Evolutionary conservation across 148 eudicot species (phyloP), one percentile per base, ranked within the genome.

Genomic region (Polygonum aviculare): DNA sequence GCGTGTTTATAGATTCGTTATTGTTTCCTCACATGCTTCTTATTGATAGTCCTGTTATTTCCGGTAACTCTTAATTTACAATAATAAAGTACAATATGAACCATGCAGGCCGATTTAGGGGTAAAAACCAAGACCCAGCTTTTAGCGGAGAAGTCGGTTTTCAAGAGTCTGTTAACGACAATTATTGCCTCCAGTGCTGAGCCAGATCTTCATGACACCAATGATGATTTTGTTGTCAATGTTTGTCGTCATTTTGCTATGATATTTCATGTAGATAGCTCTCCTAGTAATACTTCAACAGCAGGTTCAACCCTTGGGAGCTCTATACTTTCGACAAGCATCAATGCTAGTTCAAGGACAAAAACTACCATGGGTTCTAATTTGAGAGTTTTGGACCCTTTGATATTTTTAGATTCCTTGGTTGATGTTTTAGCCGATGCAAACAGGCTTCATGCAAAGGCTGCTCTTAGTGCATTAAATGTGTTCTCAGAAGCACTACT

Each of bases 51-150:
- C 44, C 19, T 35, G 41, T 36, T 15, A 36, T 38, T 36, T 67
- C 41, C 44, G 36, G 19, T 67, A 67, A 44, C 10, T 67, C 19
- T 62, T 67, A 36, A 14, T 35, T 67, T 67, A 5, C 45, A 67
- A 36, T 36, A 38, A 67, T 36, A 18, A 36, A 35, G 35, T 65
- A 19, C 41, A 11, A 65, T 15, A 33, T 65, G 35, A 35, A 35
- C 41, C 72, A 71, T 65, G 52, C 91, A 95, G 98, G 93, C 94
- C 78, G 98, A 92, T 83, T 80, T 90, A 67, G 97, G 98, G 74
- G 98, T 95, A 75, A 95, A 95, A 86, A 95, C 97, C 44, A 95
- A 95, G 92, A 92, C 96, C 40, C 98, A 95, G 85, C 96, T 95
- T 77, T 84, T 92, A 93, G 98, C 98, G 36, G 98, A 95, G 82